Evolutionary conservation across 2,329 filamentous ascomycete genomes (phyloP).

Genomic region (Verticillium nonalfalfae): DNA sequence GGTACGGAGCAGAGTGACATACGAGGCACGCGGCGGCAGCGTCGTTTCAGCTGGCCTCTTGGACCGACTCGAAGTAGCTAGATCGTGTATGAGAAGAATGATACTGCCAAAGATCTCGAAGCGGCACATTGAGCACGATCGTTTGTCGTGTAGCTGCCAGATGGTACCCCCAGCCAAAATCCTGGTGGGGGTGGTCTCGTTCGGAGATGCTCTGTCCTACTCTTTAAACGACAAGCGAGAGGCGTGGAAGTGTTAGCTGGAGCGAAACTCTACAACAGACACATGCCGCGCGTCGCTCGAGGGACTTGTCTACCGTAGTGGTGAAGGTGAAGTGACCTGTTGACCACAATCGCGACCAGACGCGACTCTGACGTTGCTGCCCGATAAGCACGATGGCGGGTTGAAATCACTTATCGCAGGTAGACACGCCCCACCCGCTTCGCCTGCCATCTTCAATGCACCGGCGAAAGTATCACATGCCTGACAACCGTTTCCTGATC

Average conservation of each 20-base stretch:
- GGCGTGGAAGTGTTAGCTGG: neutral
- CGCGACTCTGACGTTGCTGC: neutral
- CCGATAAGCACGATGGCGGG: neutral
- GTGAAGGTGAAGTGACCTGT: neutral
- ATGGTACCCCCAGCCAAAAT: neutral
- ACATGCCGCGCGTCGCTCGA: neutral
- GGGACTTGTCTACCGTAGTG: neutral
- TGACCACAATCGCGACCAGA: neutral
- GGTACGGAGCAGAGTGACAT: neutral
- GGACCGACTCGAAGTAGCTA: slow-evolving; percentile 30
- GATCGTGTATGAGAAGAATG: slow-evolving; percentile 38
- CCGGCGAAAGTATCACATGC: too few relatives aligned
- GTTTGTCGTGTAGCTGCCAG: neutral
- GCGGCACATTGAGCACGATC: slow-evolving; percentile 39
- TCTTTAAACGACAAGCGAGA: neutral
- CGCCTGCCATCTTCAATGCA: too few relatives aligned
- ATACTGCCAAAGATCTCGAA: slow-evolving; percentile 45
- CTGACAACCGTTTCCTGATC: too few relatives aligned
- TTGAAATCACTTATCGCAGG: neutral
- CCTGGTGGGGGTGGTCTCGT: neutral
- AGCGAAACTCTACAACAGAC: neutral
- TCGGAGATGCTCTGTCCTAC: neutral
- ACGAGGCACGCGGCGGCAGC: slow-evolving; percentile 6
- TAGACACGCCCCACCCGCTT: neutral
- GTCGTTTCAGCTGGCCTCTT: slow-evolving; percentile 18